Evolutionary conservation across 768 basidiomycete genomes (phyloP).

Genomic region (Chalciporus chontae): DNA sequence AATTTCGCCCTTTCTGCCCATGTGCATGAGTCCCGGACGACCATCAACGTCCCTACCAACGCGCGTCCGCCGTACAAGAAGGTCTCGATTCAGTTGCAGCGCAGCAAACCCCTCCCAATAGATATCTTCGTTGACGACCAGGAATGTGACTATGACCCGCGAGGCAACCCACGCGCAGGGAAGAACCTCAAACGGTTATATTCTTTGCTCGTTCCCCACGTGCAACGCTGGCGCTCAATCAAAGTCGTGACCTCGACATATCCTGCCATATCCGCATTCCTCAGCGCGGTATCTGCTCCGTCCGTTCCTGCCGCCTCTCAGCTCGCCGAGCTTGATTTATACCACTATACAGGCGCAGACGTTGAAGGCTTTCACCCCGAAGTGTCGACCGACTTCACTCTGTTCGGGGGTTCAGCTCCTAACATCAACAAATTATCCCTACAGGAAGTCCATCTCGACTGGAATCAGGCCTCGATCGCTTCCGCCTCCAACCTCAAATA

Average conservation of each 20-base stretch:
- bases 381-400: constrained; percentile 38
- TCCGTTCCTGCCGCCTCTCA: constrained; percentile 45
- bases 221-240: constrained; percentile 51
- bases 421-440: constrained; percentile 45
- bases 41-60: constrained; percentile 24
- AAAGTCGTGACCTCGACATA: constrained; percentile 47
- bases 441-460: constrained; percentile 71
- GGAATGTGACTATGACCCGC: constrained; percentile 24
- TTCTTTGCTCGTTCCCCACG: constrained; percentile 47
- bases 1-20: constrained; percentile 45
- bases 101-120: constrained; percentile 53
- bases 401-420: constrained; percentile 54
- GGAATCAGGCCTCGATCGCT: constrained; percentile 43
- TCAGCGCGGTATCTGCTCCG: constrained; percentile 38
- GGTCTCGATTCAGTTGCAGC: constrained; percentile 44
- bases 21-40: constrained; percentile 58
- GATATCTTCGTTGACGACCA: constrained; percentile 53
- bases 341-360: constrained; percentile 48
- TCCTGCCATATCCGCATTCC: constrained; percentile 41
- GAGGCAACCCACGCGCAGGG: constrained; percentile 14
- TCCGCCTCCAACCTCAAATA: constrained; percentile 36
- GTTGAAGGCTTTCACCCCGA: constrained; percentile 27
- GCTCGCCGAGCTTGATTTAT: constrained; percentile 53
- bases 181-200: constrained; percentile 26
- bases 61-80: constrained; percentile 42